A percentile compares a stretch with the other conserved stretches of the same genome.
Conservation (phyloP, 1,284 basidiomycete genomes). For the Cutaneotrichosporon sp. region DNA sequence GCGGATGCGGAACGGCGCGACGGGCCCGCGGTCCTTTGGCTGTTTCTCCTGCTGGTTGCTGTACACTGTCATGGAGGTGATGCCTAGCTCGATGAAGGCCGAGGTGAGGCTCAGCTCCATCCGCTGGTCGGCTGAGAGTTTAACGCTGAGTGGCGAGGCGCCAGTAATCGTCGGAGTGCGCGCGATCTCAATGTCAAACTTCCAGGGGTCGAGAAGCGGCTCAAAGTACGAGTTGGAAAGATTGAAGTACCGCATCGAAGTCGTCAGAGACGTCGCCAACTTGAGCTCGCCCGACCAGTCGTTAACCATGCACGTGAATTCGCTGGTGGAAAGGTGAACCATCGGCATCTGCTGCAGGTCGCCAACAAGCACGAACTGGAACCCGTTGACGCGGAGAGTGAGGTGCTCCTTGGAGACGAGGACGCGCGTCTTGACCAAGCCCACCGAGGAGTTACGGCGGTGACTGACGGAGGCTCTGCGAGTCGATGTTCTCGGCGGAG, state of each 20-base stretch:
- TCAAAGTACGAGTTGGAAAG: slow-evolving; percentile 98
- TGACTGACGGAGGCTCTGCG: slow-evolving; percentile 45
- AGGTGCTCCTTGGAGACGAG: slow-evolving; percentile 81
- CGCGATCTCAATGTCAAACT: slow-evolving; percentile 62
- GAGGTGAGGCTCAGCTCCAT: slow-evolving; percentile 91
- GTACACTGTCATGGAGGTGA: slow-evolving; percentile 71
- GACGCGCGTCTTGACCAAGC: slow-evolving; percentile 54
- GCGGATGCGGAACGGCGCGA: slow-evolving; percentile 88
- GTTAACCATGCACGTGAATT: slow-evolving; percentile 77
- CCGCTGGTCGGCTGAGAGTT: slow-evolving; percentile 73
- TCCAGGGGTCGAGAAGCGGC: slow-evolving; percentile 98
- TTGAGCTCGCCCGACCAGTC: slow-evolving; percentile 95
- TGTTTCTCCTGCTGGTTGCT: slow-evolving; percentile 69
- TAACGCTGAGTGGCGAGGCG: slow-evolving; percentile 62
- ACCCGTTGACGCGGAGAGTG: slow-evolving; percentile 79
- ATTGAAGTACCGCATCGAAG: slow-evolving; percentile 94
- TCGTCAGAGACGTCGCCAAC: slow-evolving; percentile 74
- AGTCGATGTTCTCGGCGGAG: slow-evolving; percentile 19
- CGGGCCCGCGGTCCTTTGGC: slow-evolving; percentile 70
- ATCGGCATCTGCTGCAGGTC: slow-evolving; percentile 94
- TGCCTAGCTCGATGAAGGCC: slow-evolving; percentile 82
- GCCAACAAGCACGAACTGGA: slow-evolving; percentile 90
- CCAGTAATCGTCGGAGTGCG: slow-evolving; percentile 49
- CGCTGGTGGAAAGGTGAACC: slow-evolving; percentile 81
- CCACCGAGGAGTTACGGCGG: background rate